Percentiles rank a stretch among this genome's conserved stretches.
These are phyloP conservation scores for Ganoderma sinense DNA, from an alignment of 1,284 basidiomycete genomes.

Conservation along the genomic window DNA sequence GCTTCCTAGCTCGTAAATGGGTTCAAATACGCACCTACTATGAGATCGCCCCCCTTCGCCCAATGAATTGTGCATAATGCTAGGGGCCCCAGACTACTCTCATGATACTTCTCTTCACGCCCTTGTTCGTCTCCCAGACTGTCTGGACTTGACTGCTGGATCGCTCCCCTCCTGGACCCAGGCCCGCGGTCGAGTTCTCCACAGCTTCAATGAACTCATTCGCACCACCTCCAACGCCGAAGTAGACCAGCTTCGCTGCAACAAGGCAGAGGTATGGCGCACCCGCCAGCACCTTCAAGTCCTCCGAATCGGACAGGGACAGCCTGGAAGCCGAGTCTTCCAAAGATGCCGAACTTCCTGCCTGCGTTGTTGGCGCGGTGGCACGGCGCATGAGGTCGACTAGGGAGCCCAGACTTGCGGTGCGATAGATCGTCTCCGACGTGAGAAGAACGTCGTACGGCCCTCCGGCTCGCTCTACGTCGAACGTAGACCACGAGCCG, in stretches of 20 bases:
- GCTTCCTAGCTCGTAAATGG: neutral
- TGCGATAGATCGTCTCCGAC: conserved; percentile 92
- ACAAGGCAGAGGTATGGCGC: conserved; percentile 64
- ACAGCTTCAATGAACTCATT: conserved; percentile 61
- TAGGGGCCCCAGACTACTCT: conserved; percentile 17
- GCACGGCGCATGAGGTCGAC: conserved; percentile 59
- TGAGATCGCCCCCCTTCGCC: too few relatives aligned
- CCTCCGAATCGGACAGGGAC: conserved; percentile 3
- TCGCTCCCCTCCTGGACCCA: neutral
- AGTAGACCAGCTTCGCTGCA: conserved; percentile 93
- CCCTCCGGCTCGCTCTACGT: conserved; percentile 38
- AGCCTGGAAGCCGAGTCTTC: conserved; percentile 11
- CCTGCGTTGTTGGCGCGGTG: conserved; percentile 23
- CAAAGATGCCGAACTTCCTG: neutral
- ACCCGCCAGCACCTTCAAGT: conserved; percentile 3
- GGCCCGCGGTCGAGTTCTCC: neutral
- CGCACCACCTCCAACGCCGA: conserved; percentile 94
- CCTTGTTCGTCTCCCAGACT: conserved; percentile 16
- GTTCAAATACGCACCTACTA: neutral
- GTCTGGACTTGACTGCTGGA: conserved; percentile 6
- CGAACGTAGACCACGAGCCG: conserved; percentile 80
- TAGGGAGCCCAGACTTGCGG: conserved; percentile 73
- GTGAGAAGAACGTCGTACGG: conserved; percentile 82
- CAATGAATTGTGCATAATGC: neutral
- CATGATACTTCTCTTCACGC: conserved; percentile 17